Evolutionary conservation across 1,139 yeast species (phyloP).

Genomic region (Sugiyamaella castrensis): DNA sequence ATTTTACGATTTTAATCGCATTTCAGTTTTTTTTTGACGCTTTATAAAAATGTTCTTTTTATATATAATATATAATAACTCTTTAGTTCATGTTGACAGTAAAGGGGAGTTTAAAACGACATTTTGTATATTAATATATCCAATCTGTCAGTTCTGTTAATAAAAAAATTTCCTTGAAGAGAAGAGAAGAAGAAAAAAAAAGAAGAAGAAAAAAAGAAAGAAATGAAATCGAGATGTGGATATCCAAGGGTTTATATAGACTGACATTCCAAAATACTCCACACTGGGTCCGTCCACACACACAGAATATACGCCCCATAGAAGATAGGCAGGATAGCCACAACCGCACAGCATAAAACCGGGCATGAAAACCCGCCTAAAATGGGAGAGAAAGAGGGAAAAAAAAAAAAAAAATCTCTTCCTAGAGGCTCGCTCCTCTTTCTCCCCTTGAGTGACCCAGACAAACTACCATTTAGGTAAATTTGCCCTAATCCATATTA

Average conservation of each 20-base stretch:
- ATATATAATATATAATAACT: slow-evolving; percentile 3
- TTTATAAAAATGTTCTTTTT: slow-evolving; percentile 6
- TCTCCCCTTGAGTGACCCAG: too few species aligned
- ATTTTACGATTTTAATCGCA: not conserved
- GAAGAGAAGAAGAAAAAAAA: slow-evolving; percentile 1
- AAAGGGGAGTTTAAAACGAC: slow-evolving; percentile 15
- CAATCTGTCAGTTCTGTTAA: not conserved
- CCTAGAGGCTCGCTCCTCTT: too few species aligned
- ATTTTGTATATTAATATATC: slow-evolving; percentile 8
- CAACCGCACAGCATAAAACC: slow-evolving; percentile 2
- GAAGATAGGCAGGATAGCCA: too few species aligned
- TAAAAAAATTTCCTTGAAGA: slow-evolving; percentile 10
- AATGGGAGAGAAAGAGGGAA: too few species aligned
- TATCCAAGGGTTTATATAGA: slow-evolving; percentile 11
- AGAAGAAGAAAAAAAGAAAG: not conserved
- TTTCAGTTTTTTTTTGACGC: not conserved
- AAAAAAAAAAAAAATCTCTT: too few species aligned
- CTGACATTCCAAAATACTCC: not conserved
- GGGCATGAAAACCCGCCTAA: slow-evolving; percentile 8
- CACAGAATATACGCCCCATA: slow-evolving; percentile 2
- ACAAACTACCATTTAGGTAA: too few species aligned
- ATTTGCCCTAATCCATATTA: too few species aligned
- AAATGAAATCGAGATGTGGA: not conserved
- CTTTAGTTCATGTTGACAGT: slow-evolving; percentile 8
- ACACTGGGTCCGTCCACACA: too few species aligned